Evolutionary conservation across 495 filamentous ascomycete species (phyloP), one percentile per base, ranked within the genome.

Genomic region (Chaetomium fimeti): DNA sequence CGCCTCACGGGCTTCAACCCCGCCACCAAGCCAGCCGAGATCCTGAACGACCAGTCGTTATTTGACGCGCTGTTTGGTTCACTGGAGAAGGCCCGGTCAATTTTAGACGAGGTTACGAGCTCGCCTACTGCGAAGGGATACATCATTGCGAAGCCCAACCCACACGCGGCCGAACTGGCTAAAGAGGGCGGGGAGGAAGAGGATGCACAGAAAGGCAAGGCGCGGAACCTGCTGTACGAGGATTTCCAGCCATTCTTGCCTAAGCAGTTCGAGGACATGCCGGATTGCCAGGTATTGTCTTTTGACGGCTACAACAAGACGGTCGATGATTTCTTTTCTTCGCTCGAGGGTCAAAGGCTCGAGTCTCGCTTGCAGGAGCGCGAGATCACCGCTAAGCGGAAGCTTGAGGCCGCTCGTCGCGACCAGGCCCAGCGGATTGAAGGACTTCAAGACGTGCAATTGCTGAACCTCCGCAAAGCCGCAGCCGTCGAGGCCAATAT

Each of bases 211-310:
- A 65, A 71, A 16, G 70, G 80, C 53, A 74, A 80, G 49, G 74
- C 75, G 11, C 78, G 79, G 61, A 72, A 74, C 20, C 68, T 94
- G 5, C 74, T 96, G 13, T 98, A 98, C 68, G 90, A 97, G 57
- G 94, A 98, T 66, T 97, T 97, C 71, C 93, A 97, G 70, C 94
- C 94, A 0, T 98, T 97, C 76, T 81, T 87, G 51, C 94, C 94
- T 0, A 81, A 83, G 32, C 94, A 98, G 69, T 92, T 96, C 68
- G 87, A 87, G 64, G 79, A 86, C 12, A 86, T 88, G 61, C 78
- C 86, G 5, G 75, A 77, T 0, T 79, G 85, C 27, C 83, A 83
- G 5, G 86, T 95, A 18, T 70, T 97, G 11, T 82, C 89, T 60
- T 91, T 91, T 68, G 84, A 91, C 3, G 88, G 88, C 59, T 96